Base-by-base conservation (phyloP, 352 stramenopile genomes). In the Phytopythium cucurbitacearum region DNA sequence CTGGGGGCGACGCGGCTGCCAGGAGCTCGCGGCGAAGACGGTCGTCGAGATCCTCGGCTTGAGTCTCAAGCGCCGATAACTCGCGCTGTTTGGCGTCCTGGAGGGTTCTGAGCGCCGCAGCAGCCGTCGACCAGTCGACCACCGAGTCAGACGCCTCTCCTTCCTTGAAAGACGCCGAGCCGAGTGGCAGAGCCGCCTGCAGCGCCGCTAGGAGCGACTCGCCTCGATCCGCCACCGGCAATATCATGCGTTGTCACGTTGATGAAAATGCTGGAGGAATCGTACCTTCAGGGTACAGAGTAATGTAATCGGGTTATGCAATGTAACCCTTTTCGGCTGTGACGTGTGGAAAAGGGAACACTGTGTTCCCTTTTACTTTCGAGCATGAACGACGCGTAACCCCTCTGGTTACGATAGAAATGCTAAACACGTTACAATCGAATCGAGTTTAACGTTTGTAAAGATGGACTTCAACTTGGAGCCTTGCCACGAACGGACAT, bases 91-190 rank as follows among this genome's bases (percentile, higher is more conserved):
- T 55, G 32, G 47, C 46, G 15, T 59, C 4, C 40, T 46, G 54
- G 40, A 70, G 50, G 35, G 34, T 38, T 35, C 33, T 11, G n/a
- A 76, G 48, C 7, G 34, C 56, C 3, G 39, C 45, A 3, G 67
- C 62, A 11, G 73, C 44, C 0, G 15, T 7, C 3, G 38, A 3
- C 64, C 64, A 73, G 33, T 76, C 51, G 13, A 61, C 43, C n/a
- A 62, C 57, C 4, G 53, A 53, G 13, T 50, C 54, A 28, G 59
- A 38, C 1, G 47, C 4, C n/a, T 40, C 46, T 4, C 8, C 35
- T 5, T 3, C 32, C 2, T 4, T 40, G 12, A 13, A n/a, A 9
- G 61, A 36, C 7, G 53, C 47, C 10, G 51, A 56, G 44, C 40
- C 21, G n/a, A 69, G 40, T 4, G 44, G 44, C 40, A 76, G 47